Percentiles rank a stretch among this genome's conserved stretches.
phyloP scores from a whole-genome alignment of 257 asterid genomes.

The Avicennia marina region DNA sequence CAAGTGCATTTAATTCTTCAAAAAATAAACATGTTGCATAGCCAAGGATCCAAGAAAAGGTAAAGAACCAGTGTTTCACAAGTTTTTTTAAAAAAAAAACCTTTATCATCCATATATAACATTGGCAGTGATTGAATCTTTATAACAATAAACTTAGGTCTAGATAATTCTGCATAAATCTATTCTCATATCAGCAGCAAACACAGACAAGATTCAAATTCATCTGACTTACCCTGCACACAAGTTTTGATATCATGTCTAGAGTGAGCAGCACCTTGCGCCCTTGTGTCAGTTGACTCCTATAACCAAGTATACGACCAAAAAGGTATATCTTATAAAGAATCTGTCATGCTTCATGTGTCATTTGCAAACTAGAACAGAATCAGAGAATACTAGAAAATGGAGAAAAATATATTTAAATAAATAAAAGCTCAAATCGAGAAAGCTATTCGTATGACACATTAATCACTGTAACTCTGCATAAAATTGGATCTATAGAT shows the following conservation, averaged over 20 bases:
- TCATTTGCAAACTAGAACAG: conserved; percentile 3
- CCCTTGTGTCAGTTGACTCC: conserved; percentile 95
- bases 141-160: too few species aligned
- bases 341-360: conserved; percentile 16
- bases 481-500: background rate
- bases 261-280: conserved; percentile 84
- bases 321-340: conserved; percentile 16
- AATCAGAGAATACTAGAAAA: background rate
- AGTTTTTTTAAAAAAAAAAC: too few species aligned
- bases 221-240: conserved; percentile 53
- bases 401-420: background rate
- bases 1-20: background rate
- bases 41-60: conserved; percentile 6
- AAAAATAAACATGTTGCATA: conserved; percentile 4
- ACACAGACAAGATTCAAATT: conserved; percentile 1
- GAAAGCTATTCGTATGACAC: too few species aligned
- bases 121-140: too few species aligned
- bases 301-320: conserved; percentile 26
- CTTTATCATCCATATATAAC: too few species aligned
- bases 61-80: too few species aligned
- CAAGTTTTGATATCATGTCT: conserved; percentile 86
- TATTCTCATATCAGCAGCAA: conserved; percentile 6
- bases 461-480: background rate
- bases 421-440: background rate
- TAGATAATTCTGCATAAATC: too few species aligned